Conservation (phyloP, 2,329 filamentous ascomycete genomes). For the Trichoderma atroviride region DNA sequence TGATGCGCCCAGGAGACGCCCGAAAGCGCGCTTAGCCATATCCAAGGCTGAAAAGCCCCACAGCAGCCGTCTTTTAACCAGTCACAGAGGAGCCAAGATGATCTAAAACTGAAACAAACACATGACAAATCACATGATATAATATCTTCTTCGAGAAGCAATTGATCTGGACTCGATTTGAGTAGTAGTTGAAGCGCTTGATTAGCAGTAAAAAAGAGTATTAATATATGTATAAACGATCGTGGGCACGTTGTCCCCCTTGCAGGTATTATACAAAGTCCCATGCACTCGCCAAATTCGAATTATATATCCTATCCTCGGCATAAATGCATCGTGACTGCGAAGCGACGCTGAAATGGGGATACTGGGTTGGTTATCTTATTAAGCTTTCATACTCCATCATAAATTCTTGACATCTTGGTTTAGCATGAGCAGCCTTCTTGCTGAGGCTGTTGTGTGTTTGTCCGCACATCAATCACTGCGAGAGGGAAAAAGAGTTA, state of each 20-base stretch:
- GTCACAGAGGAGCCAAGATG: neutral
- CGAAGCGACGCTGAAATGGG: conserved; percentile 14
- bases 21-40: conserved; percentile 16
- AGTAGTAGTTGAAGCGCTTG: neutral
- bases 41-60: neutral
- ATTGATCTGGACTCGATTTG: neutral
- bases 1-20: conserved; percentile 25
- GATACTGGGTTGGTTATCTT: conserved; percentile 18
- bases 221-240: conserved; percentile 36
- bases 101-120: neutral
- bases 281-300: conserved; percentile 38
- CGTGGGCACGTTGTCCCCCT: conserved; percentile 39
- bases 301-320: conserved; percentile 37
- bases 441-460: conserved; percentile 67
- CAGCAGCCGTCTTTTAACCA: neutral
- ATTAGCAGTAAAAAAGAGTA: conserved; percentile 9
- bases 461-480: conserved; percentile 96
- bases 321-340: conserved; percentile 12
- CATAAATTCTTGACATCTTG: neutral
- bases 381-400: neutral
- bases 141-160: neutral
- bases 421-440: conserved; percentile 63
- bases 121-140: conserved; percentile 18
- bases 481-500: conserved; percentile 15
- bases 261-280: conserved; percentile 42